These are phyloP conservation scores for Hamamelis virginiana DNA, from an alignment of 164 flowering plant genomes.

Conservation along the genomic window DNA sequence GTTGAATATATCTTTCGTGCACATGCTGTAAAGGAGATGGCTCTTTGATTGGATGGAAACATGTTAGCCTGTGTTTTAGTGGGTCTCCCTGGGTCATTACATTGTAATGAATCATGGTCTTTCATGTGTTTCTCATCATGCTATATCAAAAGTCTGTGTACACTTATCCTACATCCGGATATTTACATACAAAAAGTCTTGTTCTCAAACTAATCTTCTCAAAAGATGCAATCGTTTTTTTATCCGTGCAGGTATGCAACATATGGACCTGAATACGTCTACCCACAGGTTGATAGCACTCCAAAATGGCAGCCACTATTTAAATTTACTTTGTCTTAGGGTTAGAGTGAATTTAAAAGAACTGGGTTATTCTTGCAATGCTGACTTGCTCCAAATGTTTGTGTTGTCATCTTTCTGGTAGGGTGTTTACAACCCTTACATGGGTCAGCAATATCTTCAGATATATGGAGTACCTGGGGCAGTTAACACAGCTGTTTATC, in stretches of 20 bases:
- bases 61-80: too few species aligned
- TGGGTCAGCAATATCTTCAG: constrained; percentile 86
- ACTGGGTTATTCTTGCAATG: not conserved
- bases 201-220: constrained; percentile 12
- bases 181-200: not conserved
- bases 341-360: not conserved
- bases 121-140: not conserved
- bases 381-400: constrained; percentile 7
- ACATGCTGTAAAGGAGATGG: not conserved
- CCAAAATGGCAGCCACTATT: not conserved
- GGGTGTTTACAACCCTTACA: constrained; percentile 83
- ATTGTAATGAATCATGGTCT: not conserved
- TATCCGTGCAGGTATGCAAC: constrained; percentile 64
- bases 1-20: not conserved
- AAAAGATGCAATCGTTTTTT: constrained; percentile 16
- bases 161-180: not conserved
- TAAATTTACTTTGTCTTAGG: constrained; percentile 1
- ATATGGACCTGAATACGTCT: constrained; percentile 79
- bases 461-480: constrained; percentile 82
- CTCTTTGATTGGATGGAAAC: constrained; percentile 4
- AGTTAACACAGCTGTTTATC: constrained; percentile 61
- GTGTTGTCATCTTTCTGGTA: constrained; percentile 24
- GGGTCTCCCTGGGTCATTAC: not conserved
- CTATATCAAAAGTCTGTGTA: not conserved
- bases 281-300: constrained; percentile 65